A percentile compares a stretch with the other conserved stretches of the same genome.
These are phyloP conservation scores for Gloeophyllum trabeum DNA, from an alignment of 768 basidiomycete genomes.

Conservation along the genomic window DNA sequence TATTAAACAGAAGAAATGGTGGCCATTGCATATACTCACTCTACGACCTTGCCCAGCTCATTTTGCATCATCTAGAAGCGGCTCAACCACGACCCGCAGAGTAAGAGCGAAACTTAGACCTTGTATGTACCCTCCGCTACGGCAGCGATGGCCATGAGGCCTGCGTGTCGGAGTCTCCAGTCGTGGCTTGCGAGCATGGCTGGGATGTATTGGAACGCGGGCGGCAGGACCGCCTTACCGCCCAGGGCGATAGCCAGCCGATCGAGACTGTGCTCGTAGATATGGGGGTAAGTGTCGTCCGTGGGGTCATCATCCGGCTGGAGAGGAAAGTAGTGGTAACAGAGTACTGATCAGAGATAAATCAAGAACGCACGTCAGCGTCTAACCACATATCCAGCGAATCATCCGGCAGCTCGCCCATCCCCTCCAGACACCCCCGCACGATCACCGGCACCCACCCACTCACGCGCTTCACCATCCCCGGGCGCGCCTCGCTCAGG, in stretches of 20 bases:
- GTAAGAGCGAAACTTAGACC: constrained; percentile 19
- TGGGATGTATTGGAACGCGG: constrained; percentile 75
- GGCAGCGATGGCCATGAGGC: constrained; percentile 77
- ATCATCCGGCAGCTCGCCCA: constrained; percentile 68
- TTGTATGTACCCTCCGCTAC: constrained; percentile 79
- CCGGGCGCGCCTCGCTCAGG: constrained; percentile 62
- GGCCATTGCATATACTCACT: constrained; percentile 31
- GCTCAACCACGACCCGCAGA: background rate
- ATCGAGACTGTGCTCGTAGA: constrained; percentile 80
- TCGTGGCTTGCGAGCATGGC: constrained; percentile 74
- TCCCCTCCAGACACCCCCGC: constrained; percentile 69
- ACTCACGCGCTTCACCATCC: constrained; percentile 53
- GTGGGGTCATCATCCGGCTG: constrained; percentile 55
- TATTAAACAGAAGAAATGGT: constrained; percentile 1
- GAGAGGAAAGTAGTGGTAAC: background rate
- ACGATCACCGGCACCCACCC: constrained; percentile 68
- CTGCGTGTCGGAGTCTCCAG: constrained; percentile 81
- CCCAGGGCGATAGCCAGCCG: constrained; percentile 73
- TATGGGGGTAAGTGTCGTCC: constrained; percentile 57
- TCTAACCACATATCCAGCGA: constrained; percentile 49
- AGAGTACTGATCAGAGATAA: background rate
- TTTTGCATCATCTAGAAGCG: constrained; percentile 57
- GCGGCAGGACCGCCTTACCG: constrained; percentile 63
- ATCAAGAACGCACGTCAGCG: constrained; percentile 51
- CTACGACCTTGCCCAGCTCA: constrained; percentile 72